These are phyloP conservation scores for Paecilomyces sp. DNA, from an alignment of 2,329 filamentous ascomycete species.

Conservation along the genomic window DNA sequence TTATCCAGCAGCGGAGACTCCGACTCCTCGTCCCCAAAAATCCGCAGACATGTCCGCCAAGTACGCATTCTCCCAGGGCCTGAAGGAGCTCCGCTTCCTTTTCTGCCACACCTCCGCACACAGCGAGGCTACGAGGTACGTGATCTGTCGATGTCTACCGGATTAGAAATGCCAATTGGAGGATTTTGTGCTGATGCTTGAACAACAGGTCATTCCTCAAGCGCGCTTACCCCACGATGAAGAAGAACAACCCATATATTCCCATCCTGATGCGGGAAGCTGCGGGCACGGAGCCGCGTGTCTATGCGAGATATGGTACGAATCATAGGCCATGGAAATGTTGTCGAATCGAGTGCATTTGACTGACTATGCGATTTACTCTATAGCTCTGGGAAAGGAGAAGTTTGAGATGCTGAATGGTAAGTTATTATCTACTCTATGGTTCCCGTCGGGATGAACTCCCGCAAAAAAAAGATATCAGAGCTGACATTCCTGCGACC, in stretches of 20 bases:
- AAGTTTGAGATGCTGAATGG: slow-evolving; percentile 57
- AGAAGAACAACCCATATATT: slow-evolving; percentile 92
- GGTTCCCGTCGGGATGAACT: neutral
- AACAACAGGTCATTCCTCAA: slow-evolving; percentile 71
- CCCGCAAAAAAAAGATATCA: neutral
- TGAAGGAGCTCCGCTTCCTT: slow-evolving; percentile 95
- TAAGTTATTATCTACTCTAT: slow-evolving; percentile 21
- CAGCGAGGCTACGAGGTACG: slow-evolving; percentile 80
- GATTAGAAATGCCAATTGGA: neutral
- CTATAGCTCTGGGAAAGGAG: slow-evolving; percentile 59
- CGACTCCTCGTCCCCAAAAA: slow-evolving; percentile 3
- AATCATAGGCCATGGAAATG: neutral
- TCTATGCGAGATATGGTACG: slow-evolving; percentile 90
- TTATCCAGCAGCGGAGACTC: neutral
- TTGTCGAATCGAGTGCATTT: neutral
- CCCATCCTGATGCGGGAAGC: slow-evolving; percentile 96
- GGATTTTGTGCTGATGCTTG: neutral
- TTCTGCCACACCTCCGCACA: slow-evolving; percentile 93
- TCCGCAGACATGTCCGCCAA: slow-evolving; percentile 69
- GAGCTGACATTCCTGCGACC: slow-evolving; percentile 8
- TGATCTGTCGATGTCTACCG: slow-evolving; percentile 8
- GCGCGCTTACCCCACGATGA: slow-evolving; percentile 94
- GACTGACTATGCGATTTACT: slow-evolving; percentile 9
- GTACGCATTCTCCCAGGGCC: slow-evolving; percentile 79
- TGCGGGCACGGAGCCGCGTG: slow-evolving; percentile 69